Base-by-base conservation (phyloP, 1,139 yeast genomes). In the Debaryomyces sp. region DNA sequence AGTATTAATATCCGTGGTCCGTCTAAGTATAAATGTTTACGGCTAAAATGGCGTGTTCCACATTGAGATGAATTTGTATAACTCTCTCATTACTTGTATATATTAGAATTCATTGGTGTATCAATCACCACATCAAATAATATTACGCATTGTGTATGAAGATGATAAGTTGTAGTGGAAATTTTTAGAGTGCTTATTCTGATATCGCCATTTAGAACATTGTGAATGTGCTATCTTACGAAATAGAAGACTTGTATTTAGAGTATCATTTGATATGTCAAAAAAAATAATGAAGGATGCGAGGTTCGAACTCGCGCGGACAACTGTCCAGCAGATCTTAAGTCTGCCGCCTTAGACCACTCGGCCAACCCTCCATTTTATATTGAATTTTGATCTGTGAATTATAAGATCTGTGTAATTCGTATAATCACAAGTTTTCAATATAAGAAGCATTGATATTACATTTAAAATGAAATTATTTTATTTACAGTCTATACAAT, bases 271-370 rank as follows among this genome's bases (percentile, higher is more conserved):
- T 2, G 15, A 2, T 22, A 30, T 32, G 27, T 4, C 2, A 18
- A 54, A 66, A 75, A 73, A 73, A 66, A 66, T 69, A 69, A 61
- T 82, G 87, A 81, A 81, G 86, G 86, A 78, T 80, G 87, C 86
- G 87, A 81, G 87, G 85, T 81, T 82, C 87, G 87, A 82, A 82
- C 87, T 81, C 87, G 86, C 87, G 87, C 88, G 88, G 87, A 81
- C 84, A 70, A 68, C 56, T 52, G 72, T 68, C 73, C 73, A 68
- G 64, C 65, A 62, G 73, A 68, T 66, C 73, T 68, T 68, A 68
- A 68, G 73, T 68, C 73, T 63, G 64, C 78, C 79, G 78, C 78
- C 78, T 73, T 73, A 73, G 78, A 73, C 78, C 77, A 73, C 78
- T 73, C 78, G 78, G 78, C 78, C 78, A 73, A 71, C 78, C 77